These are phyloP conservation scores for Phytopythium vexans DNA, from an alignment of 352 stramenopile genomes.

Conservation along the genomic window DNA sequence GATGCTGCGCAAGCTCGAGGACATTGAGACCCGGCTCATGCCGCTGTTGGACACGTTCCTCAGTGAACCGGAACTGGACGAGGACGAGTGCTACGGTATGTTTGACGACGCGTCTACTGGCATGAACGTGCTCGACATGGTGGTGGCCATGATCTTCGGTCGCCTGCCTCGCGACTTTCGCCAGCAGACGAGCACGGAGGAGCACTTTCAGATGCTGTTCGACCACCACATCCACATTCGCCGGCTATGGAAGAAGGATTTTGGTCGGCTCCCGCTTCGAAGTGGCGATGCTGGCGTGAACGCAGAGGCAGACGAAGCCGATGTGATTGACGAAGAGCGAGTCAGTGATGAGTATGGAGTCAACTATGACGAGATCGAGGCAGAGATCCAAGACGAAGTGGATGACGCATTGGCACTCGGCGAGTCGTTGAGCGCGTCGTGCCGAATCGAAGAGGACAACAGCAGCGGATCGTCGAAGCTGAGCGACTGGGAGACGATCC, in stretches of 20 bases:
- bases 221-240: constrained; percentile 80
- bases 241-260: constrained; percentile 81
- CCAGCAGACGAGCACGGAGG: constrained; percentile 46
- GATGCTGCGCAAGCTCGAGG: constrained; percentile 73
- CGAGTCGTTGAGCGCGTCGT: constrained; percentile 14
- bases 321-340: background rate
- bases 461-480: constrained; percentile 7
- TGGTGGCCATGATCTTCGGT: constrained; percentile 82
- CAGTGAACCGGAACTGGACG: constrained; percentile 47
- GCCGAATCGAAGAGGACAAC: constrained; percentile 10
- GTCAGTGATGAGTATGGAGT: constrained; percentile 9
- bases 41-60: constrained; percentile 58
- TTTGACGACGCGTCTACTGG: constrained; percentile 29
- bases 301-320: constrained; percentile 8
- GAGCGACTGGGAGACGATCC: constrained; percentile 30
- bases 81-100: constrained; percentile 41
- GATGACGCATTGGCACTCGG: constrained; percentile 8
- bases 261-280: constrained; percentile 60
- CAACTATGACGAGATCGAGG: constrained; percentile 2
- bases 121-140: constrained; percentile 87
- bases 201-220: constrained; percentile 72
- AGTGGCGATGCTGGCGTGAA: constrained; percentile 8
- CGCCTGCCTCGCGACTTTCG: constrained; percentile 71
- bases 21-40: constrained; percentile 72
- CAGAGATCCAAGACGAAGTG: constrained; percentile 11